Evolutionary conservation across 495 filamentous ascomycete species (phyloP), one percentile per base, ranked within the genome.

Genomic region (Neurospora sp.): DNA sequence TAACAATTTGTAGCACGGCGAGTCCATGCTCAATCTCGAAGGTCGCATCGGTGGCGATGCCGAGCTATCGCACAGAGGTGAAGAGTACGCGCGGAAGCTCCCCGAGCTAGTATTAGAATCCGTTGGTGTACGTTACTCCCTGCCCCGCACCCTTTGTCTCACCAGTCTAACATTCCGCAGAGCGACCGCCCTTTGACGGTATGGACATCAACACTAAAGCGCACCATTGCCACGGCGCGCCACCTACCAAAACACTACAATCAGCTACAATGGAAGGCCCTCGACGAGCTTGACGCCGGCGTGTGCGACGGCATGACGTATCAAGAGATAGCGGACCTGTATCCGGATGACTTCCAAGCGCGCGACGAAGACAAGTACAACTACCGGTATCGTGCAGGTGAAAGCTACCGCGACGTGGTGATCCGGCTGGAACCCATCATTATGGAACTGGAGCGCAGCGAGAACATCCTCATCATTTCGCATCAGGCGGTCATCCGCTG

Each of bases 301-400:
- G 93, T 98, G 35, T 99, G 96, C 82, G 96, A 99, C 76, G 94
- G 94, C 70, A 88, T 98, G 81, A 99, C 96, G 18, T 88, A 99
- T 82, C 90, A 93, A 74, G 90, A 98, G 78, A 98, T 99, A 79
- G 92, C 93, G 74, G 88, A 94, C 73, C 81, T 85, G 72, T 98
- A 97, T 79, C 96, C 96, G 0, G 94, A 97, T 73, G 96, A 99
- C 82, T 99, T 99, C 81, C 87, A 88, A 38, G 94, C 94, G 20
- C 91, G 96, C 65, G 96, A 99, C 79, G 93, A 97, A 72, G 96
- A 99, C 82, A 99, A 99, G 82, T 90, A 98, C 86, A 99, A 99
- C 83, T 99, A 99, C 82, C 94, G 96, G 70, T 99, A 99, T 82
- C 92, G 95, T 2, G 96, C 94, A 73, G 96, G 96, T 18, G 96